Evolutionary conservation across 371 early-diverging fungal species (phyloP).

Genomic region (Circinella minor): DNA sequence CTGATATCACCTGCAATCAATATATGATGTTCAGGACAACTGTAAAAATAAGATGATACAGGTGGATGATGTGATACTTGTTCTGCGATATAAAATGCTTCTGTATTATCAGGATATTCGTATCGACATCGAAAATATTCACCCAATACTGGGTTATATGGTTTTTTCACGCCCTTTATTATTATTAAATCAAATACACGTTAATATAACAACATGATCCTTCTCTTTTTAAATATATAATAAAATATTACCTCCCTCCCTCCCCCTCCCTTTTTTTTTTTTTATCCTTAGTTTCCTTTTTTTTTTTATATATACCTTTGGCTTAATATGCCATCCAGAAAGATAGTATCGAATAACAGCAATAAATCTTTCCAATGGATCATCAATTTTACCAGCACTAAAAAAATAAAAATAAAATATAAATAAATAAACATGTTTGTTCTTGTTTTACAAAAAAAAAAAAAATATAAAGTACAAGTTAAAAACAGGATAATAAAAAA

Average conservation of each 20-base stretch:
- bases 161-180: conserved; percentile 91
- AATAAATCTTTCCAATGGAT: conserved; percentile 88
- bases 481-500: background rate
- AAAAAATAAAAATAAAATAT: background rate
- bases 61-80: conserved; percentile 97
- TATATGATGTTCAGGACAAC: conserved; percentile 81
- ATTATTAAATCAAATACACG: no score
- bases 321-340: conserved; percentile 97
- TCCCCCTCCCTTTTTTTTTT: no score
- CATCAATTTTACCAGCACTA: conserved; percentile 67
- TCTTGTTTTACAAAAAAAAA: background rate
- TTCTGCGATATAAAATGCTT: conserved; percentile 84
- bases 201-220: no score
- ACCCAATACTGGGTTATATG: conserved; percentile 94
- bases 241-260: no score
- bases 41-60: conserved; percentile 82
- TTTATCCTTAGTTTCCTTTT: no score
- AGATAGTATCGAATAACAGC: conserved; percentile 89
- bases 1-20: conserved; percentile 82
- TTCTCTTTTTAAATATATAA: no score
- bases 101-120: conserved; percentile 69
- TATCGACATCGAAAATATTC: conserved; percentile 89
- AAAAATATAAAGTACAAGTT: background rate
- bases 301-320: no score
- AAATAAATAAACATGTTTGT: background rate